These are phyloP conservation scores for Polyplosphaeria fusca DNA, from an alignment of 495 filamentous ascomycete species.

Conservation along the genomic window DNA sequence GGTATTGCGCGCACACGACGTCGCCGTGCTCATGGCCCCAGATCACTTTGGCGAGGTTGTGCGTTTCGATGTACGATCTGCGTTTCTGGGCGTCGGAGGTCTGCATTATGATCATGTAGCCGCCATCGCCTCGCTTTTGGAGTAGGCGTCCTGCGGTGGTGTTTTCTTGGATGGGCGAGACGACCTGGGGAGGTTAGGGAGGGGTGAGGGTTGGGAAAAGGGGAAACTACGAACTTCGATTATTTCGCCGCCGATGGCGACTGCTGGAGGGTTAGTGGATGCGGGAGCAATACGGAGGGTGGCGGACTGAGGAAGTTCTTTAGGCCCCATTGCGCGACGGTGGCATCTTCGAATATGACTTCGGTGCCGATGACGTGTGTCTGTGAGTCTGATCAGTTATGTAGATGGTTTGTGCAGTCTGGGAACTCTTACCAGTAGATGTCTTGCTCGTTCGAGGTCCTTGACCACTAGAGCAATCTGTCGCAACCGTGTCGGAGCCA, in stretches of 20 bases:
- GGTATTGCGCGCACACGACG: conserved; percentile 33
- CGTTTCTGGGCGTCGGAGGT: conserved; percentile 29
- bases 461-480: conserved; percentile 35
- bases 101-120: conserved; percentile 42
- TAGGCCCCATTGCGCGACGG: conserved; percentile 32
- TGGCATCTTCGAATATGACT: conserved; percentile 36
- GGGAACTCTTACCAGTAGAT: conserved; percentile 26
- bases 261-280: conserved; percentile 1
- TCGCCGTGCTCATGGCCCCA: conserved; percentile 28
- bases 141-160: conserved; percentile 36
- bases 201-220: not conserved
- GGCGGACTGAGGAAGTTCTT: conserved; percentile 33
- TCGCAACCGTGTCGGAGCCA: conserved; percentile 30
- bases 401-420: too few species aligned
- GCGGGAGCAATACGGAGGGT: not conserved
- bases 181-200: conserved; percentile 12
- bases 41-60: conserved; percentile 32
- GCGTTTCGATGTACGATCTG: conserved; percentile 29
- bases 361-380: conserved; percentile 34
- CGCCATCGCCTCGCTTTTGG: conserved; percentile 35
- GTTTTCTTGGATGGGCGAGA: conserved; percentile 24
- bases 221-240: conserved; percentile 27
- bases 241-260: conserved; percentile 35
- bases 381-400: conserved; percentile 8
- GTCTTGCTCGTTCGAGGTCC: conserved; percentile 28